Evolutionary conservation across 2,329 filamentous ascomycete species (phyloP), one percentile per base, ranked within the genome.

Genomic region (Aspergillus pseudoterreus): DNA sequence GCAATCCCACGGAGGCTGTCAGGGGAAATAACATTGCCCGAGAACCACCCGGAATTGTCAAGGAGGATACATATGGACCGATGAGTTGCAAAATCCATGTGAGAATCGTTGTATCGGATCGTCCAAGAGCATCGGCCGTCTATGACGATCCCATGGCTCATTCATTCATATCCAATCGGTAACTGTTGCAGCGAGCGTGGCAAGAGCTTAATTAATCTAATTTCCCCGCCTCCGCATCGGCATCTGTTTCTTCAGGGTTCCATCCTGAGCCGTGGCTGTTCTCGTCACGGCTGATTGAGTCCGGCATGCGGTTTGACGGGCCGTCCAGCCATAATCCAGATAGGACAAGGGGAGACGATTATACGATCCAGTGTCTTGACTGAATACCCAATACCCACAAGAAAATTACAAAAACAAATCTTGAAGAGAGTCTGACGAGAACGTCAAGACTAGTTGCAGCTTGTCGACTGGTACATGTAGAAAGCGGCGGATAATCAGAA

Each of bases 141-240:
- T 8, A 30, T 9, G 27, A 30, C 8, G 15, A 42, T 42, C 15
- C 4, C 19, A 14, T 42, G 39, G 39, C 8, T 42, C 39, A 9
- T 42, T 19, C 11, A 17, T 42, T 17, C 39, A 8, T 9, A 22
- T 22, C 39, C 19, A 42, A 42, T 42, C 39, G 39, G 39, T 22
- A 42, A 42, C 8, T 22, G 19, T 42, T 42, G 39, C 39, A 12
- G 39, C 22, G 39, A 21, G 17, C 39, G 19, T 42, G 39, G 17
- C 39, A 22, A 10, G 39, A 42, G 39, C 39, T 42, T 42, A 12
- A 42, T 42, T 42, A 42, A 42, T 42, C 39, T 42, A 42, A 42
- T 12, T 21, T 42, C 39, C 39, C 39, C 39, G 17, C 39, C 39
- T 4, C 39, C 39, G 19, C 39, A 42, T 19, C 15, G 15, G 15